Conservation (phyloP, 2,329 filamentous ascomycete genomes). For the Beauveria varroae region DNA sequence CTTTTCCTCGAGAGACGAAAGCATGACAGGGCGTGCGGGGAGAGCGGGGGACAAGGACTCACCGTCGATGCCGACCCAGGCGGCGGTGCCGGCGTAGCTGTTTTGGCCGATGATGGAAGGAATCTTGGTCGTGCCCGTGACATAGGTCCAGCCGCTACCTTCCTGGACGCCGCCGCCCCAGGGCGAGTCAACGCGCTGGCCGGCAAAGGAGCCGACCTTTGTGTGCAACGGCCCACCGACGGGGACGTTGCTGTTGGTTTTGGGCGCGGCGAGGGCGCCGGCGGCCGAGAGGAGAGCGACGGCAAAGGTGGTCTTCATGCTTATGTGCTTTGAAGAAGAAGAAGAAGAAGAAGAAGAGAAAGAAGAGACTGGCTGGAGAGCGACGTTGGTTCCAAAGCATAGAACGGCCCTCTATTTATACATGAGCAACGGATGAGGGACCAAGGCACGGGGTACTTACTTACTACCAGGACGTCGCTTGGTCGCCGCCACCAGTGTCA, state of each 20-base stretch:
- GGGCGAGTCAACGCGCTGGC: neutral
- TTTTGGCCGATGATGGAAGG: neutral
- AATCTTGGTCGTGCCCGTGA: constrained; percentile 7
- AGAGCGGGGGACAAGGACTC: neutral
- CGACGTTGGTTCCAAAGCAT: neutral
- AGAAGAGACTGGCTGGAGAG: too few species aligned
- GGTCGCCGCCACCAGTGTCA: neutral
- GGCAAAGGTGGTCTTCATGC: constrained; percentile 1
- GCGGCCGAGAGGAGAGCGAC: neutral
- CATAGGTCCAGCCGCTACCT: neutral
- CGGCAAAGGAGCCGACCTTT: neutral
- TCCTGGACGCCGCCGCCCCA: constrained; percentile 6
- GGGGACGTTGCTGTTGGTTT: neutral
- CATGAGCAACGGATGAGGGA: too few species aligned
- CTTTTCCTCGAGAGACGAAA: too few species aligned
- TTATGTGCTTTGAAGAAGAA: neutral
- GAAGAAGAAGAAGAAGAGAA: neutral
- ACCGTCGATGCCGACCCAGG: constrained; percentile 38
- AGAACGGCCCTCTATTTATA: too few species aligned
- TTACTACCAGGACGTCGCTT: too few species aligned
- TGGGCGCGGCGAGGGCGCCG: neutral
- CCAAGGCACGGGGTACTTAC: too few species aligned
- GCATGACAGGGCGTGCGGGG: too few species aligned
- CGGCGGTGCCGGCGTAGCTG: constrained; percentile 16
- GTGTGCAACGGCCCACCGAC: neutral